Evolutionary conservation across 2,329 filamentous ascomycete species (phyloP), one percentile per base, ranked within the genome.

Genomic region (Emydomyces testavorans): DNA sequence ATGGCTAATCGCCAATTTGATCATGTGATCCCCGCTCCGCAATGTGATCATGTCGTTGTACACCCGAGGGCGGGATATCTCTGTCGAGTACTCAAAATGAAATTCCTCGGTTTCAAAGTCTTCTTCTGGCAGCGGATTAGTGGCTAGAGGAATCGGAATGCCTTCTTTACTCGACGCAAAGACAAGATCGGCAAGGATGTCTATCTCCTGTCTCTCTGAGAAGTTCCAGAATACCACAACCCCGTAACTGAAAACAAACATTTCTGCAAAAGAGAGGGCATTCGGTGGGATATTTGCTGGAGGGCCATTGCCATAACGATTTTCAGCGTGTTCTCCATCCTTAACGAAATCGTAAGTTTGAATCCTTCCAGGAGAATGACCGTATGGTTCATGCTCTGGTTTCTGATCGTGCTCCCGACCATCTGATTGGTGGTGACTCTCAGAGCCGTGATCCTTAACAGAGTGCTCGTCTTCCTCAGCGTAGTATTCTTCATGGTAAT

Each of bases 11-110:
- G 90, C 88, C 13, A 98, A 75, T 68, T 96, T 96, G 63, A 96
- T 94, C 90, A 98, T 96, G 68, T 98, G 92, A 68, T 98, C 92
- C 32, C 86, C 82, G 51, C 87, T 93, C 53, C 93, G 77, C 37
- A 98, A 71, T 0, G 92, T 98, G 58, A 98, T 96, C 92, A 98
- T 98, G 65, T 98, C 92, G 67, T 98, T 96, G 71, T 93, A 98
- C 24, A 98, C 85, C 49, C 92, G 79, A 3, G 92, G 92, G 42
- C 89, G 79, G 53, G 88, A 83, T 28, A 92, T 87, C 50, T 86
- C 77, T 0, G 80, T 77, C 58, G 86, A 94, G 71, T 98, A 98
- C 65, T 96, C 89, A 62, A 98, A 98, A 62, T 98, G 90, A 59
- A 98, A 95, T 62, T 96, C 90, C 62, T 98, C 92, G 0, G 85